Evolutionary conservation across 345 rosid genomes (phyloP), one percentile per base, ranked within the genome.

Genomic region (Sisymbrium irio): DNA sequence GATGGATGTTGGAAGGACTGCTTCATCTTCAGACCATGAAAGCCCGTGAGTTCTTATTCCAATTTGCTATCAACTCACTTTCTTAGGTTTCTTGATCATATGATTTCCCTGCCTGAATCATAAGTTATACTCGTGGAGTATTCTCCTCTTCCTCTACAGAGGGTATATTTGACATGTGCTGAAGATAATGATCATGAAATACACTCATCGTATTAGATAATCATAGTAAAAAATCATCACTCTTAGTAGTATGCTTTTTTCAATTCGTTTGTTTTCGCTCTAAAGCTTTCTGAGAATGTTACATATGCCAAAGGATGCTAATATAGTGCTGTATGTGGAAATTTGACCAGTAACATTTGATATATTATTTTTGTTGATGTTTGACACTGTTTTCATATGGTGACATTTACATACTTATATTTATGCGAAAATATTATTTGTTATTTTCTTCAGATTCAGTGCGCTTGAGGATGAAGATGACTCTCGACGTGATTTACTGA

Each of bases 21-120:
- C 89, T 76, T 96, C 98, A 45, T 96, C 99, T 60, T 92, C 98
- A 4, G 99, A 96, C 68, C 93, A 69, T 62, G 99, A 96, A 83
- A 88, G 96, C 83, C 99, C 94, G 99, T 96, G 82, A 92, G 99
- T 90, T 71, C 82, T 80, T 57, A 3, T 36, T 62, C 42, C 12
- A 75, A 62, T n/a, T 18, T 59, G 12, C 32, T 9, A 8, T 12
- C 28, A 45, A 55, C 53, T 55, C 62, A 37, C 7, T 63, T 62
- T 13, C 71, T 14, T 35, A 7, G 14, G 59, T 51, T 54, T 37
- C 35, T 69, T 76, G 30, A 3, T 54, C 50, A 54, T 54, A 54
- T 41, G 25, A 58, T 41, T 44, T 45, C 57, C 17, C 27, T 9
- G 35, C 45, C 65, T 54, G 18, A 62, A 4, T 63, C 12, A 62